Evolutionary conservation across 192 early-diverging fungal genomes (phyloP).

Genomic region (Coemansia sp.): DNA sequence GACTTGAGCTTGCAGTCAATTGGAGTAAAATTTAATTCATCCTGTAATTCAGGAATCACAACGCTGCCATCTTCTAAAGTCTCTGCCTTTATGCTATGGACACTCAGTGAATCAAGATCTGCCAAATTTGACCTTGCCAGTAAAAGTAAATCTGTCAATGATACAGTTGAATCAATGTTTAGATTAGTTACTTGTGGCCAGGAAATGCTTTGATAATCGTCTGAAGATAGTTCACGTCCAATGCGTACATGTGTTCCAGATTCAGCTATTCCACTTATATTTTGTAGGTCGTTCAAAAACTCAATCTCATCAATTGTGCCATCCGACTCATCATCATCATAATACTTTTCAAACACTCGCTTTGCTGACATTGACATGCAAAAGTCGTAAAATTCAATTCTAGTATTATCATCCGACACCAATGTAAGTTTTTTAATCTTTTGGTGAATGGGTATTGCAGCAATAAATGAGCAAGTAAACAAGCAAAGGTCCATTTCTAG

Average conservation of each 20-base stretch:
- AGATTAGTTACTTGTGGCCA: constrained; percentile 2
- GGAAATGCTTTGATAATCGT: neutral
- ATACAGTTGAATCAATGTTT: neutral
- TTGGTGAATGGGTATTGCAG: neutral
- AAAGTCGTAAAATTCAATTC: neutral
- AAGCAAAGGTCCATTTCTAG: neutral
- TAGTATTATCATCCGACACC: neutral
- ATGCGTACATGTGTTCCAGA: neutral
- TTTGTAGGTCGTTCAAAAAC: neutral
- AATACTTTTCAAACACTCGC: neutral
- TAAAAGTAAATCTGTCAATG: neutral
- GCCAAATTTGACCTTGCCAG: neutral
- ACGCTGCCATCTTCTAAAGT: neutral
- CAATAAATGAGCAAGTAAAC: neutral
- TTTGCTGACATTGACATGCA: neutral
- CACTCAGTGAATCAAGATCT: neutral
- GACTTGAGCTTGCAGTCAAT: neutral
- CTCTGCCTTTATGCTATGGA: neutral
- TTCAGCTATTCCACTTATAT: neutral
- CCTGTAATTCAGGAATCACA: neutral
- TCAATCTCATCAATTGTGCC: neutral
- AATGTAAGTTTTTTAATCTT: neutral
- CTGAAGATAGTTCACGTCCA: neutral
- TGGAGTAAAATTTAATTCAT: neutral
- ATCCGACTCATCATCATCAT: neutral